phyloP scores from a whole-genome alignment of 148 eudicot species.

The Diospyros kaki region DNA sequence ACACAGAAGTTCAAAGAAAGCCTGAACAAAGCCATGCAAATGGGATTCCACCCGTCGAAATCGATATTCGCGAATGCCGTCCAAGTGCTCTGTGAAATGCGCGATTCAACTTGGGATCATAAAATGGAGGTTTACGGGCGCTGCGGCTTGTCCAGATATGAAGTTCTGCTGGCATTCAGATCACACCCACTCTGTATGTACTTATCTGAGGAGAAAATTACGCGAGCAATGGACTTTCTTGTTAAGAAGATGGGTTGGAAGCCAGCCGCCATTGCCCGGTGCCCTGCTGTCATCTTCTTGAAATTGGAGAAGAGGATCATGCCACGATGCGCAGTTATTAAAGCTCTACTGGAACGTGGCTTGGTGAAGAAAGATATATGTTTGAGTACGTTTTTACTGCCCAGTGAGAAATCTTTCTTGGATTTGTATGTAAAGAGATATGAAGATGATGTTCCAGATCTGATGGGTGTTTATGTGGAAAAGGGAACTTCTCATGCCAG shows the following conservation, averaged over 20 bases:
- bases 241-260: neutral
- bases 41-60: conserved; percentile 1
- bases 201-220: neutral
- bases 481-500: neutral
- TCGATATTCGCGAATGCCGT: neutral
- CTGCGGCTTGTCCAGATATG: conserved; percentile 3
- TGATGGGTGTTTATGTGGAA: neutral
- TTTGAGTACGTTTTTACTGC: neutral
- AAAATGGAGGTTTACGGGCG: neutral
- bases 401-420: neutral
- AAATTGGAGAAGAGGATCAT: neutral
- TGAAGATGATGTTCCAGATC: neutral
- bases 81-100: neutral
- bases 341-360: neutral
- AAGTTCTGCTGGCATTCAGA: neutral
- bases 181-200: neutral
- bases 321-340: neutral
- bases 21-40: neutral
- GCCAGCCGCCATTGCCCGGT: neutral
- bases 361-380: neutral
- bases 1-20: neutral
- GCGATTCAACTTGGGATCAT: neutral
- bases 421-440: neutral
- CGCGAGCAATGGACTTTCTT: neutral
- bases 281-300: neutral